These are phyloP conservation scores for Heteromeles arbutifolia DNA, from an alignment of 306 rosid species.

Conservation along the genomic window DNA sequence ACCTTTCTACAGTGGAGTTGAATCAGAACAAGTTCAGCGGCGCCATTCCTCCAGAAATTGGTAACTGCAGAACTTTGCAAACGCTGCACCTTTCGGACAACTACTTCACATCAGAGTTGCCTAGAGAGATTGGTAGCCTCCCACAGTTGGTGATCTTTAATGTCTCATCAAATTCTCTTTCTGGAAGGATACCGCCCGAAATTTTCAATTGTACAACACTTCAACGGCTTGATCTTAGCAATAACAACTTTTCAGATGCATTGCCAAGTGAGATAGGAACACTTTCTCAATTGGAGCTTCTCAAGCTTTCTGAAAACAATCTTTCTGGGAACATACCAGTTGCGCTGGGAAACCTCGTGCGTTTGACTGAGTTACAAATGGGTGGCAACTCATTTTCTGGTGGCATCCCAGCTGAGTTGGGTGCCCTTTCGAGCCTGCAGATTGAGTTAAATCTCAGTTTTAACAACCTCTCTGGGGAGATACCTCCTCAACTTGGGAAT, in stretches of 20 bases:
- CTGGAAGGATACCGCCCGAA: slow-evolving; percentile 57
- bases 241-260: slow-evolving; percentile 44
- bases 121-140: slow-evolving; percentile 68
- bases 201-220: slow-evolving; percentile 52
- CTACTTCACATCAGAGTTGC: slow-evolving; percentile 58
- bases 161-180: slow-evolving; percentile 63
- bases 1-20: slow-evolving; percentile 64
- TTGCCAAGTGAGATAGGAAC: slow-evolving; percentile 63
- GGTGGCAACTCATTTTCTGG: slow-evolving; percentile 66
- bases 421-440: slow-evolving; percentile 69
- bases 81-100: slow-evolving; percentile 70
- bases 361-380: slow-evolving; percentile 72
- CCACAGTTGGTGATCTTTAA: slow-evolving; percentile 72
- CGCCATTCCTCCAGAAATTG: slow-evolving; percentile 52
- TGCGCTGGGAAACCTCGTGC: slow-evolving; percentile 54
- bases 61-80: slow-evolving; percentile 53
- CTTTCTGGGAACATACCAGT: slow-evolving; percentile 57
- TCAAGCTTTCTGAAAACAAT: slow-evolving; percentile 60
- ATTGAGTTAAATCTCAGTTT: slow-evolving; percentile 74
- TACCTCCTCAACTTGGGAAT: slow-evolving; percentile 57
- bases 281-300: slow-evolving; percentile 68
- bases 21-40: slow-evolving; percentile 70
- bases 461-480: slow-evolving; percentile 61
- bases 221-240: slow-evolving; percentile 76
- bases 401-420: slow-evolving; percentile 55